These are phyloP conservation scores for Candida frijolesensis DNA, from an alignment of 1,139 yeast species.

Conservation along the genomic window DNA sequence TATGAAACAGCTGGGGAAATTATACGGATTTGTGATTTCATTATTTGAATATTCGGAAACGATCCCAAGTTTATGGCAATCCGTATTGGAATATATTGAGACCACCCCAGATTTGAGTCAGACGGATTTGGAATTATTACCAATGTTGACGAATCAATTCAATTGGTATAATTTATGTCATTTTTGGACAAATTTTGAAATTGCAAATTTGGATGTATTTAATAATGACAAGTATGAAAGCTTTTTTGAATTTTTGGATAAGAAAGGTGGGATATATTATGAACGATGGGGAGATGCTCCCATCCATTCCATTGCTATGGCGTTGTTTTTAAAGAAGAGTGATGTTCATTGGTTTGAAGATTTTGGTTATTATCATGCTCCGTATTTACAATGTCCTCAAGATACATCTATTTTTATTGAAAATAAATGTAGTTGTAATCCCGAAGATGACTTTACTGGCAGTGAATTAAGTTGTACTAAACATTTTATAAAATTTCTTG, in stretches of 20 bases:
- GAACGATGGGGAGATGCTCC: conserved; percentile 51
- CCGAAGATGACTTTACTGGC: conserved; percentile 30
- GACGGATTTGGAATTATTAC: conserved; percentile 17
- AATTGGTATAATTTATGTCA: conserved; percentile 39
- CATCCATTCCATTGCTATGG: conserved; percentile 33
- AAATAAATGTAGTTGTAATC: conserved; percentile 35
- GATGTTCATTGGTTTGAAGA: conserved; percentile 36
- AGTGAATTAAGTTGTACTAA: conserved; percentile 34
- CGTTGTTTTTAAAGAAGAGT: conserved; percentile 23
- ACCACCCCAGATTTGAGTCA: conserved; percentile 15
- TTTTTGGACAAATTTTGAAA: conserved; percentile 44
- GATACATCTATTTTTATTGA: conserved; percentile 17
- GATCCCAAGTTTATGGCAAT: conserved; percentile 35
- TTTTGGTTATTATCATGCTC: conserved; percentile 38
- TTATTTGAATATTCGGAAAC: conserved; percentile 38
- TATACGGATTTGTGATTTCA: conserved; percentile 30
- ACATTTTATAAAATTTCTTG: conserved; percentile 20
- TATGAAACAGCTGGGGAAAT: conserved; percentile 25
- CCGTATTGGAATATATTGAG: conserved; percentile 19
- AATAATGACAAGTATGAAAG: conserved; percentile 23
- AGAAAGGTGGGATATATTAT: conserved; percentile 38
- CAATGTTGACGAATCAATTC: conserved; percentile 15
- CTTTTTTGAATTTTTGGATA: conserved; percentile 31
- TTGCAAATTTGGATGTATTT: conserved; percentile 32
- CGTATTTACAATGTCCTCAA: conserved; percentile 38